phyloP scores from a whole-genome alignment of 2,329 filamentous ascomycete genomes.

The Nakataea oryzae region DNA sequence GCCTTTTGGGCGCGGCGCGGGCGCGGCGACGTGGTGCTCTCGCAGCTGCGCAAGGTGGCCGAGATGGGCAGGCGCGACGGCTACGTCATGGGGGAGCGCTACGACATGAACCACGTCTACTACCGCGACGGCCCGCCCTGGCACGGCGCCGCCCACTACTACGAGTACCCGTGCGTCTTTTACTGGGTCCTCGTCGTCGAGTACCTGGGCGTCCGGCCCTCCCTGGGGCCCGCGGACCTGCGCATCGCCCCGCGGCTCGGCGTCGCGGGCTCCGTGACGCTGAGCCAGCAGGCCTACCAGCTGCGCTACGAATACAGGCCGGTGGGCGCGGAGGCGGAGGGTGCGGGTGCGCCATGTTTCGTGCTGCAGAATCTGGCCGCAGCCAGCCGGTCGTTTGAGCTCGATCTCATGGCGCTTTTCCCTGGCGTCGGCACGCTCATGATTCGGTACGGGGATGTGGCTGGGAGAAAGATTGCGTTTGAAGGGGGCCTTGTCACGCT shows the following conservation, averaged over 20 bases:
- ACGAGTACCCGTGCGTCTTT: constrained; percentile 9
- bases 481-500: neutral
- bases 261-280: constrained; percentile 1
- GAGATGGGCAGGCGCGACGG: constrained; percentile 5
- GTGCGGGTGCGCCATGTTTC: neutral
- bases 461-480: neutral
- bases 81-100: constrained; percentile 8
- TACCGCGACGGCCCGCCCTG: constrained; percentile 7
- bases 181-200: constrained; percentile 6
- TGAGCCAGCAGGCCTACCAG: constrained; percentile 5
- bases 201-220: constrained; percentile 5
- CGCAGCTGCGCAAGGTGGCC: constrained; percentile 6
- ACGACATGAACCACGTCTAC: constrained; percentile 9
- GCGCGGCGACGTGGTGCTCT: constrained; percentile 3
- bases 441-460: neutral
- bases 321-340: neutral
- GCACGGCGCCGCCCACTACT: constrained; percentile 9
- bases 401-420: constrained; percentile 2
- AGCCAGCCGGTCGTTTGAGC: constrained; percentile 1
- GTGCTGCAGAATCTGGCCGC: constrained; percentile 4
- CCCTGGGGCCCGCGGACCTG: constrained; percentile 1
- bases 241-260: constrained; percentile 1
- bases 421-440: neutral
- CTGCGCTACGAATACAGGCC: constrained; percentile 3
- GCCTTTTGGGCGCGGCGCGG: constrained; percentile 7